Conservation (phyloP, 2,329 filamentous ascomycete species). For the Ilyonectria mors-panacis region DNA sequence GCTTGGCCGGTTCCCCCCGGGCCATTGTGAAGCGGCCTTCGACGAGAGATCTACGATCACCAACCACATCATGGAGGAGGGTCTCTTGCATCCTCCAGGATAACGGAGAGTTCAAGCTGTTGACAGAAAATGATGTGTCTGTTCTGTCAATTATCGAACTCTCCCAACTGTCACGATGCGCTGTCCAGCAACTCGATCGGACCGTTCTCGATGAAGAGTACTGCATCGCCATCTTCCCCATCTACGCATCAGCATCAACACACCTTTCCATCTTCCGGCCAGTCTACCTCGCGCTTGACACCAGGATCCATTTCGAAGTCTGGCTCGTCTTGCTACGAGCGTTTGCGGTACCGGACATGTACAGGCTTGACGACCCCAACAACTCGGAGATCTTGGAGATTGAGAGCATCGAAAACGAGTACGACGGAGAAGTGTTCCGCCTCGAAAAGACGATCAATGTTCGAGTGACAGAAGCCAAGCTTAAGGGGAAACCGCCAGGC, state of each 20-base stretch:
- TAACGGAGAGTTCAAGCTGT: conserved; percentile 93
- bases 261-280: conserved; percentile 86
- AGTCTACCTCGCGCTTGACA: conserved; percentile 90
- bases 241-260: conserved; percentile 83
- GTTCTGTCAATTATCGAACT: conserved; percentile 88
- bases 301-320: conserved; percentile 91
- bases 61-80: conserved; percentile 80
- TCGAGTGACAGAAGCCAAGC: conserved; percentile 74
- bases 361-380: conserved; percentile 71
- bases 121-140: conserved; percentile 86
- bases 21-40: conserved; percentile 71
- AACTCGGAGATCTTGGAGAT: conserved; percentile 61
- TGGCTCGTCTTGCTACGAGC: conserved; percentile 95
- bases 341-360: conserved; percentile 93
- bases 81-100: conserved; percentile 96
- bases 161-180: conserved; percentile 88
- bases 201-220: conserved; percentile 94
- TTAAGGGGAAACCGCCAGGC: conserved; percentile 58
- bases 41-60: conserved; percentile 68
- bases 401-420: conserved; percentile 56
- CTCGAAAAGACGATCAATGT: conserved; percentile 73
- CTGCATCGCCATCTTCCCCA: conserved; percentile 95
- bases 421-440: conserved; percentile 68
- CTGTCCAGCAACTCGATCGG: conserved; percentile 89
- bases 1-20: conserved; percentile 67